These are phyloP conservation scores for Dendrobium officinale DNA, from an alignment of 106 monocot species.

Conservation along the genomic window DNA sequence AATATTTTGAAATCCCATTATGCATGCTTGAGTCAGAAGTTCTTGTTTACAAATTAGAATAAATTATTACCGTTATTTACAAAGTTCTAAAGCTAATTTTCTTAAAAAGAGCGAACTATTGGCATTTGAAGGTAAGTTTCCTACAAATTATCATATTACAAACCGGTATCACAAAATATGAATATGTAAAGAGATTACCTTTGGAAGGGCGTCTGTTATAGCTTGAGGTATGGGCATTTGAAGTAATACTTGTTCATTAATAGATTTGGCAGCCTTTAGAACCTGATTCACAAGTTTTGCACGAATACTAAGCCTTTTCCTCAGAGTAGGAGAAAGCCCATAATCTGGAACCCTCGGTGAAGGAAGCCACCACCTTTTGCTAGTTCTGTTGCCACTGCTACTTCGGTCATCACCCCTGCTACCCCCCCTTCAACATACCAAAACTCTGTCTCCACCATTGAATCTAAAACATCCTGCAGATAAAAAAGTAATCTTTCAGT, in stretches of 20 bases:
- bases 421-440: slow-evolving; percentile 78
- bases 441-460: slow-evolving; percentile 78
- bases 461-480: slow-evolving; percentile 82
- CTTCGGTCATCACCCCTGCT: slow-evolving; percentile 40
- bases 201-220: slow-evolving; percentile 65
- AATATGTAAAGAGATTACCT: slow-evolving; percentile 22
- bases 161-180: neutral
- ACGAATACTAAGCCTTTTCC: slow-evolving; percentile 72
- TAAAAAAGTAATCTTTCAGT: neutral
- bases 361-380: slow-evolving; percentile 97
- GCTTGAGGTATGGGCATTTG: slow-evolving; percentile 69
- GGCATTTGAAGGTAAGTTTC: neutral
- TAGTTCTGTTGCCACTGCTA: slow-evolving; percentile 12
- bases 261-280: slow-evolving; percentile 87
- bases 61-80: neutral
- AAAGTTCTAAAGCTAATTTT: neutral
- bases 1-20: neutral
- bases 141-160: neutral
- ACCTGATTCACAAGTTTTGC: slow-evolving; percentile 79
- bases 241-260: slow-evolving; percentile 77
- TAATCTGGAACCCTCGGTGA: slow-evolving; percentile 63
- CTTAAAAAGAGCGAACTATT: neutral
- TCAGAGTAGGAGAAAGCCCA: slow-evolving; percentile 57
- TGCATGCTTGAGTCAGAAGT: neutral
- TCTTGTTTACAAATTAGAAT: neutral